Conservation (phyloP, 2,329 filamentous ascomycete genomes). For the Zopfia rhizophila region DNA sequence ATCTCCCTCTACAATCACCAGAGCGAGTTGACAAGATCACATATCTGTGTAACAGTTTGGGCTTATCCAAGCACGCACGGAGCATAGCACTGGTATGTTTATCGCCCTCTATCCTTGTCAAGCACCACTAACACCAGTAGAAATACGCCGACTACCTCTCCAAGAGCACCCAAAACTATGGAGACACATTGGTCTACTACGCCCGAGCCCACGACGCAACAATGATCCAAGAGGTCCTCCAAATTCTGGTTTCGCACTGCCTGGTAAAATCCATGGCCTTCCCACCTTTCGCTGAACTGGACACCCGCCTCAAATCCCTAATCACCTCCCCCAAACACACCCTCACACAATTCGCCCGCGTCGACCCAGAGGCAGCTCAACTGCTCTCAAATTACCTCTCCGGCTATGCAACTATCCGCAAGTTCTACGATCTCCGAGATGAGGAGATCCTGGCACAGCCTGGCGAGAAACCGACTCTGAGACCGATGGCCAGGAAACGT, state of each 20-base stretch:
- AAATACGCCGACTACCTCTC: constrained; percentile 84
- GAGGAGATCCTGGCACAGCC: constrained; percentile 59
- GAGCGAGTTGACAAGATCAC: constrained; percentile 84
- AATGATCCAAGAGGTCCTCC: constrained; percentile 86
- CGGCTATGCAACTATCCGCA: constrained; percentile 89
- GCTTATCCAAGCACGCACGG: constrained; percentile 80
- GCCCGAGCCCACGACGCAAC: constrained; percentile 80
- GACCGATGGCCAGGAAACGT: constrained; percentile 70
- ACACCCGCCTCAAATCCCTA: constrained; percentile 75
- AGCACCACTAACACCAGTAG: constrained; percentile 58
- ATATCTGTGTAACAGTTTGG: constrained; percentile 78
- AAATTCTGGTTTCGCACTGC: constrained; percentile 87
- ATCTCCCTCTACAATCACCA: constrained; percentile 76
- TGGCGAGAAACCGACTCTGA: constrained; percentile 53
- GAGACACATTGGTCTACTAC: constrained; percentile 90
- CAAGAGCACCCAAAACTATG: constrained; percentile 78
- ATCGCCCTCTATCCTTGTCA: background rate
- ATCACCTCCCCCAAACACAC: constrained; percentile 77
- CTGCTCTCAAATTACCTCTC: constrained; percentile 87
- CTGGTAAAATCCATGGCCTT: constrained; percentile 86
- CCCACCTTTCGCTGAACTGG: constrained; percentile 76
- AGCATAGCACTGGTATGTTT: constrained; percentile 80
- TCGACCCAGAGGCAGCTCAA: constrained; percentile 83
- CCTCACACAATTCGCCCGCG: constrained; percentile 75
- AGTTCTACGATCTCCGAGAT: constrained; percentile 91